Conservation (phyloP, 345 rosid genomes). For the Mallotus nudiflorus region DNA sequence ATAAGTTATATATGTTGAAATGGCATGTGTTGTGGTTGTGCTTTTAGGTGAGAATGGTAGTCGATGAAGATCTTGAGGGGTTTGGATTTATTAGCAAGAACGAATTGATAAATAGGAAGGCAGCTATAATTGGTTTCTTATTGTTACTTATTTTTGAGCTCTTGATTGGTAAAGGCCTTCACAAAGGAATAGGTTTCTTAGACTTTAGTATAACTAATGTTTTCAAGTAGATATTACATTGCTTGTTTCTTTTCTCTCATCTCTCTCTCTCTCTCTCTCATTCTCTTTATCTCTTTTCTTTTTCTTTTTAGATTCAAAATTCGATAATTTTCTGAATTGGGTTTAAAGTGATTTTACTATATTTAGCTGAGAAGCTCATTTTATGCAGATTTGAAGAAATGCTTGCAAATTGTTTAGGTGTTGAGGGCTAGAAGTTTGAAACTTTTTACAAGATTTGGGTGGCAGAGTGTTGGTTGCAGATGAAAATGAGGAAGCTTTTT, state of each 20-base stretch:
- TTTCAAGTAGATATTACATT: slow-evolving; percentile 49
- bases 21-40: slow-evolving; percentile 8
- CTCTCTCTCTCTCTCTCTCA: background rate
- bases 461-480: background rate
- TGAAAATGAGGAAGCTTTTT: slow-evolving; percentile 40
- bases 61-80: slow-evolving; percentile 66
- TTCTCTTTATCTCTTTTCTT: background rate
- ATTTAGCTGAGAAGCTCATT: background rate
- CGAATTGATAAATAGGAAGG: slow-evolving; percentile 88
- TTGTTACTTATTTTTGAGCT: slow-evolving; percentile 84
- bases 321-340: no score
- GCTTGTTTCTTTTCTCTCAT: background rate
- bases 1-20: background rate
- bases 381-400: background rate
- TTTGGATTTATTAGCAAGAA: slow-evolving; percentile 80
- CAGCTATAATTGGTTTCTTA: slow-evolving; percentile 87
- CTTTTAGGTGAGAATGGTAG: slow-evolving; percentile 87
- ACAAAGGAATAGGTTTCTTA: slow-evolving; percentile 91
- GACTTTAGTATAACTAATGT: slow-evolving; percentile 72
- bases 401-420: background rate
- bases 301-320: background rate
- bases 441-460: slow-evolving; percentile 23
- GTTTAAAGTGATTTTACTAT: background rate
- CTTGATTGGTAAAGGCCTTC: slow-evolving; percentile 88
- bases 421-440: background rate